Evolutionary conservation across 106 monocot genomes (phyloP).

Genomic region (Dioscorea dumetorum): DNA sequence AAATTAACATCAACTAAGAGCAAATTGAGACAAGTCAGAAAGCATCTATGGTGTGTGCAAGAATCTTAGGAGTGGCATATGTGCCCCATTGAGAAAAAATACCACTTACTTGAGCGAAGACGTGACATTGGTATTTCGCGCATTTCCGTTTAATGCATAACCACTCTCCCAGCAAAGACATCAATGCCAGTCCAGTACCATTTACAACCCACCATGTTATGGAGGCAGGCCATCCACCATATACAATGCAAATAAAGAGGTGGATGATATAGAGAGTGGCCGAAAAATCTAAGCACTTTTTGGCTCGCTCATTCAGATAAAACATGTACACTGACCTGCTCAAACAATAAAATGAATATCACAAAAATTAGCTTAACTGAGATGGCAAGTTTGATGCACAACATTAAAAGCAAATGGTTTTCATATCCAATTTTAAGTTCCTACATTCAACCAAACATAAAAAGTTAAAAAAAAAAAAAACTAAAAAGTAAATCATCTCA

Average conservation of each 20-base stretch:
- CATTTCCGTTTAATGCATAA: conserved; percentile 75
- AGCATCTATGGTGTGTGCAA: too few species aligned
- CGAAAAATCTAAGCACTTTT: conserved; percentile 90
- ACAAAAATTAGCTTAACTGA: too few species aligned
- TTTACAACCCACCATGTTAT: conserved; percentile 96
- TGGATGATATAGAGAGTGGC: conserved; percentile 91
- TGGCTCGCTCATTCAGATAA: conserved; percentile 84
- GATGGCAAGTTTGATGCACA: too few species aligned
- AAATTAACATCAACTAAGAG: too few species aligned
- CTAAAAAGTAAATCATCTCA: too few species aligned
- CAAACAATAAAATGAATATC: conserved; percentile 10
- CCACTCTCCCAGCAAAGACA: conserved; percentile 79
- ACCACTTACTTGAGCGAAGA: conserved; percentile 69
- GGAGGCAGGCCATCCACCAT: conserved; percentile 96
- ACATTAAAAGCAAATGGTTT: too few species aligned
- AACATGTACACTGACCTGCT: conserved; percentile 71
- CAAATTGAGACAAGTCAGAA: too few species aligned
- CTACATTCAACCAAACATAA: too few species aligned
- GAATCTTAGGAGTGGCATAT: too few species aligned
- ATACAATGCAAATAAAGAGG: conserved; percentile 80
- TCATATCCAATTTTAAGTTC: too few species aligned
- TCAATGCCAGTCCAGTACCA: conserved; percentile 54
- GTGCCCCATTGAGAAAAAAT: neutral
- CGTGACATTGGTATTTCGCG: conserved; percentile 81
- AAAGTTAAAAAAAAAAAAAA: neutral